Evolutionary conservation across 305 asterid species (phyloP), one percentile per base, ranked within the genome.

Genomic region (Solanum chacoense): DNA sequence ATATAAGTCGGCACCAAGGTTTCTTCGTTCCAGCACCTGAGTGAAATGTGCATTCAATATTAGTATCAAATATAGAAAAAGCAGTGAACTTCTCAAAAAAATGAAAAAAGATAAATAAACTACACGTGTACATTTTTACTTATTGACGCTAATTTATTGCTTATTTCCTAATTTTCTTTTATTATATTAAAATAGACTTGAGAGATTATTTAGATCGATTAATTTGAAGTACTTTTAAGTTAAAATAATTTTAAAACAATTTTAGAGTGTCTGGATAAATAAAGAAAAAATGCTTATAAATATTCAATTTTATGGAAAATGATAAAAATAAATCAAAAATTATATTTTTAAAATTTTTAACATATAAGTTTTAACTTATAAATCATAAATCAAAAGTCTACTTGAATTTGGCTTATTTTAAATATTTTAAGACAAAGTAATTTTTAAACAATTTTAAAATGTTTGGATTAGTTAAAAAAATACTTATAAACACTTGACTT

Each of bases 1-100:
- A 71, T 38, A 96, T 90, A 87, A 96, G 96, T 90, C 93, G 92
- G 85, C 98, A 92, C 99, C 98, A 96, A 26, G 97, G 97, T 7
- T 94, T 88, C 37, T 91, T 88, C 36, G 92, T 92, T 85, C 92
- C 93, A 55, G 65, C 89, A 84, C 93, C 93, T 29, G 75, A 75
- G 24, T 31, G 35, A 50, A 26, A 50, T 9, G 14, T 4, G 20
- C 14, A 32, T 80, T 42, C 28, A 20, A 80, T 80, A 28, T 29
- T 11, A 65, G 31, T 65, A 40, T 80, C 38, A 80, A 28, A 26
- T 8, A 76, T 20, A 20, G 5, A 59, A 20, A 55, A 55, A 59
- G 8, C 28, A 31, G 38, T 74, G 71, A 63, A 77, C 32, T 89
- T 63, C 80, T 11, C 31, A 28, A 72, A 14, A 37, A 36, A 36